Evolutionary conservation across 2,329 filamentous ascomycete genomes (phyloP), one percentile per base, ranked within the genome.

Genomic region (Pseudocercospora ulei): DNA sequence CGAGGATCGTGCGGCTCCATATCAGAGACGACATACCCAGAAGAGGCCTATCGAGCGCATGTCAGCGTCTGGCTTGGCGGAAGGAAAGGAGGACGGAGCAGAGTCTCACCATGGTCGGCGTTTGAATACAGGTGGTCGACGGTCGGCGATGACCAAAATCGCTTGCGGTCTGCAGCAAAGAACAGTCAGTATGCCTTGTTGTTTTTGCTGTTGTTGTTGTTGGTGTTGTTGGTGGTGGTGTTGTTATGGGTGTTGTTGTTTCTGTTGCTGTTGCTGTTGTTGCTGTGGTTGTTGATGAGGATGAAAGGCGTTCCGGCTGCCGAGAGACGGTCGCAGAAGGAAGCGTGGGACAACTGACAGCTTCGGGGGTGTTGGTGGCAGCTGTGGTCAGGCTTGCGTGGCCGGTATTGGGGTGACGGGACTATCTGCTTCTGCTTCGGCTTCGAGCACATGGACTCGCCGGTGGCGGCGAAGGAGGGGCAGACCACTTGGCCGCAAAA

Each of bases 101-200:
- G n/a, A n/a, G n/a, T 22, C 43, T 29, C 33, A 49, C 47, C 47
- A 49, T 49, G 41, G 22, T 44, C 33, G 43, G 9, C 22, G 27
- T 22, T 14, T 35, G 27, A 33, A 22, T 16, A 18, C 31, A 36
- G 20, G 36, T 36, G 22, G n/a, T n/a, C n/a, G n/a, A n/a, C n/a
- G n/a, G n/a, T 31, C 22, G 37, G 23, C 26, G 12, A 29, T 25
- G 6, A 36, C 36, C 30, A 36, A 43, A 27, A 36, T 19, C 12
- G 29, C 18, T 16, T 31, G 29, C 14, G 29, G 29, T 16, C 41
- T 43, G 31, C 19, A 20, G 16, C 7, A 13, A 33, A 35, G 20
- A n/a, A n/a, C n/a, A 11, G 29, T 43, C 23, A 43, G 40, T 24
- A 11, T 9, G 23, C 12, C 6, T 25, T 12, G 22, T 25, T 9